phyloP scores from a whole-genome alignment of 2,329 filamentous ascomycete species.

The Simplicillium aogashimaense region DNA sequence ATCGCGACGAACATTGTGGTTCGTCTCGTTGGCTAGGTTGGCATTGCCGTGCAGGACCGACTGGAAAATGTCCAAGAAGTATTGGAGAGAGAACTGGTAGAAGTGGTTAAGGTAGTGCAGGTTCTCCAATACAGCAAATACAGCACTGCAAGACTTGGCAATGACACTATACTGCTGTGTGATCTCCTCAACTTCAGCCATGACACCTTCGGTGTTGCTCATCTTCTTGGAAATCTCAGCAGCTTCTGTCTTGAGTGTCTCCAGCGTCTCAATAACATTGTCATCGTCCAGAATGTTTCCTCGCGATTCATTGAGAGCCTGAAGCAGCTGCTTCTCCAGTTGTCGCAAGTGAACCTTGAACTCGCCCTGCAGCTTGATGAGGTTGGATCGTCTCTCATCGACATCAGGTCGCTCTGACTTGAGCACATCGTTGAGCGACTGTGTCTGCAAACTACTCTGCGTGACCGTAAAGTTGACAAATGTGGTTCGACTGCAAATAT shows the following conservation, averaged over 20 bases:
- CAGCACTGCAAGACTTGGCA: slow-evolving; percentile 88
- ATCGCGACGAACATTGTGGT: slow-evolving; percentile 73
- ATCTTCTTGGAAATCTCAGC: slow-evolving; percentile 95
- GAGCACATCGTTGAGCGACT: slow-evolving; percentile 93
- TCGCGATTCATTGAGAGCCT: slow-evolving; percentile 92
- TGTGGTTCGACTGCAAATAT: slow-evolving; percentile 95
- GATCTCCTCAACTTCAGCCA: slow-evolving; percentile 95
- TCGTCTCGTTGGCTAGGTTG: slow-evolving; percentile 57
- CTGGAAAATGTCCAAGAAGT: slow-evolving; percentile 97
- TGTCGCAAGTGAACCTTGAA: slow-evolving; percentile 97
- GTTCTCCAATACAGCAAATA: slow-evolving; percentile 94
- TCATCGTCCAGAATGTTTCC: slow-evolving; percentile 98
- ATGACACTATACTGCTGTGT: slow-evolving; percentile 91
- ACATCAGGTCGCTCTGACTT: slow-evolving; percentile 97
- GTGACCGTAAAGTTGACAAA: slow-evolving; percentile 99
- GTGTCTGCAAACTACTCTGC: slow-evolving; percentile 95
- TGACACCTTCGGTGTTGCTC: slow-evolving; percentile 91
- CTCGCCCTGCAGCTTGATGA: slow-evolving; percentile 97
- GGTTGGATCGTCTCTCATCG: slow-evolving; percentile 88
- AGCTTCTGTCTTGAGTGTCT: slow-evolving; percentile 95
- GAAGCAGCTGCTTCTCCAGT: slow-evolving; percentile 85
- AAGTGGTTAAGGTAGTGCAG: slow-evolving; percentile 98
- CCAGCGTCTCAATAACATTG: slow-evolving; percentile 93
- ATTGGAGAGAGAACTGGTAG: slow-evolving; percentile 98
- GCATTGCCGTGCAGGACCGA: slow-evolving; percentile 76